phyloP scores from a whole-genome alignment of 2,329 filamentous ascomycete species.

The Rhynchosporium graminicola region DNA sequence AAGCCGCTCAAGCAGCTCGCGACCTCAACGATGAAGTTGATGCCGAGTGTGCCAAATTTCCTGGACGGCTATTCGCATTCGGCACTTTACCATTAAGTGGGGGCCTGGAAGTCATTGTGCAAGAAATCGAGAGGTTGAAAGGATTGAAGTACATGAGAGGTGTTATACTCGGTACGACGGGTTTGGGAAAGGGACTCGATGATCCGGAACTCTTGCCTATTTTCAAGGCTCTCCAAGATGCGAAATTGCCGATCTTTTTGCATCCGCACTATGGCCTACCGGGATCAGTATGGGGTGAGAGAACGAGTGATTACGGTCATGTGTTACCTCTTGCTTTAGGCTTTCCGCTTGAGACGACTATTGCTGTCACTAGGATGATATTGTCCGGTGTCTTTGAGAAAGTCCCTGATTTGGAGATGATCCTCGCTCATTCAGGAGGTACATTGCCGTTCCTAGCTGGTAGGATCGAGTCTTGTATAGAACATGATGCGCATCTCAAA shows the following conservation, averaged over 20 bases:
- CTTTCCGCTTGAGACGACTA: conserved; percentile 90
- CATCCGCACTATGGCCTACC: conserved; percentile 93
- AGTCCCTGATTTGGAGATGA: conserved; percentile 66
- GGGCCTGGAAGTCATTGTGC: conserved; percentile 58
- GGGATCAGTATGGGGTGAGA: conserved; percentile 73
- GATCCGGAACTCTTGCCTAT: conserved; percentile 73
- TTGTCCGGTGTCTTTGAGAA: conserved; percentile 83
- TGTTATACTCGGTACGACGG: conserved; percentile 85
- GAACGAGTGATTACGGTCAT: conserved; percentile 75
- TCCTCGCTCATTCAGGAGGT: conserved; percentile 86
- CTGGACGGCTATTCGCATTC: conserved; percentile 77
- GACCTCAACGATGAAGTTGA: conserved; percentile 79
- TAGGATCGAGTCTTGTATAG: conserved; percentile 82
- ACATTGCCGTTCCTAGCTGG: conserved; percentile 88
- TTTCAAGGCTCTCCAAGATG: conserved; percentile 67
- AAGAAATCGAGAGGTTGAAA: conserved; percentile 64
- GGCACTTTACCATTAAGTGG: conserved; percentile 78
- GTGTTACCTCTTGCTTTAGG: conserved; percentile 83
- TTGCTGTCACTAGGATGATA: conserved; percentile 84
- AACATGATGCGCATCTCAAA: conserved; percentile 77
- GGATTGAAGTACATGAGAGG: conserved; percentile 70
- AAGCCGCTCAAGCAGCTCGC: conserved; percentile 63
- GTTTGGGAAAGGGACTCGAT: conserved; percentile 78
- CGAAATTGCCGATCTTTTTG: conserved; percentile 71
- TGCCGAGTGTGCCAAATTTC: conserved; percentile 64